Evolutionary conservation across 2,329 filamentous ascomycete species (phyloP), one percentile per base, ranked within the genome.

Genomic region (Scedosporium boydii): DNA sequence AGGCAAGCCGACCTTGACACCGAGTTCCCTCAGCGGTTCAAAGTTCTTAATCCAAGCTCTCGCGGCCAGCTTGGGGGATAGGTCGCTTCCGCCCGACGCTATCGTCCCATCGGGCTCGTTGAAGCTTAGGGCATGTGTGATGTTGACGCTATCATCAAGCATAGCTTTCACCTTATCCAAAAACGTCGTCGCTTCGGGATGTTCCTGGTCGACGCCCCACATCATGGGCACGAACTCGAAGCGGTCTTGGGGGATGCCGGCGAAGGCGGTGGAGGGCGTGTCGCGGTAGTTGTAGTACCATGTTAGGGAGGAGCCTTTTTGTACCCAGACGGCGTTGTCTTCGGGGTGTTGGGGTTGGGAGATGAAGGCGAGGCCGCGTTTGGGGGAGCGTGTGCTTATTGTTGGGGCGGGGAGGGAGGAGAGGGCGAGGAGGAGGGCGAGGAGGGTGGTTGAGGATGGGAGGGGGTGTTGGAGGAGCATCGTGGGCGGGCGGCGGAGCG

Each of bases 261-360:
- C 66, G 70, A 81, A 87, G 51, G 76, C 76, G 0, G 78, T 65
- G 0, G 86, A 83, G 1, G 89, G 88, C 3, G 73, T 70, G 21
- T 78, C 69, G 27, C 76, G 74, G 73, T 93, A 95, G 77, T 93
- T 93, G 81, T 93, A 95, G 78, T 95, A 95, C 90, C 90, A 95
- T 3, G 85, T 88, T 62, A 93, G 74, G 51, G 85, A 82, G 18
- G 82, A 83, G 44, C 77, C 79, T 5, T 76, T 60, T 53, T 77
- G 72, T 10, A 79, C 75, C 87, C 89, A 93, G 68, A 88, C 78
- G 57, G 79, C 71, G 74, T 91, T 84, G 74, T 93, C 90, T 16
- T 77, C 64, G 0, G 84, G 79, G 63, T 80, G 75, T 1, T 81
- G 70, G 4, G 74, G 65, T 64, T 85, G 82, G 6, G 84, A 80